Base-by-base conservation (phyloP, 176 grass and related monocot species). In the Pontederia paniculata region DNA sequence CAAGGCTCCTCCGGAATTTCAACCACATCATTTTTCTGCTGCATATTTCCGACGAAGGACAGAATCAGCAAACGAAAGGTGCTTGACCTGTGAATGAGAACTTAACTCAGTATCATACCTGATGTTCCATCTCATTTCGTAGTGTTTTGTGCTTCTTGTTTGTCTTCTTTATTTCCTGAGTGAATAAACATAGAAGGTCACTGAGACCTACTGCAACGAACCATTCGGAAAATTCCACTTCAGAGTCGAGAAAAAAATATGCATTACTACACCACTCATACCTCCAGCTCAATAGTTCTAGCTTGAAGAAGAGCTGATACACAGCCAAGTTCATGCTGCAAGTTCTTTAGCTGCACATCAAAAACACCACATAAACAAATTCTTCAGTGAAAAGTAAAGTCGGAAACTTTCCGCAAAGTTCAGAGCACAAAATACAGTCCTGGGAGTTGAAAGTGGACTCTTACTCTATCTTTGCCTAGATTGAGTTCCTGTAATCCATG, bases 401-500 rank as follows among this genome's bases (percentile, higher is more conserved):
- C n/a, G n/a, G n/a, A n/a, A n/a, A n/a, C n/a, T n/a, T n/a, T n/a
- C n/a, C n/a, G n/a, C n/a, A n/a, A n/a, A n/a, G n/a, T n/a, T n/a
- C n/a, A n/a, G n/a, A n/a, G n/a, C n/a, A n/a, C n/a, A n/a, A n/a
- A n/a, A n/a, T n/a, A n/a, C n/a, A n/a, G n/a, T n/a, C n/a, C n/a
- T n/a, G n/a, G n/a, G n/a, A n/a, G n/a, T n/a, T n/a, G n/a, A n/a
- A n/a, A n/a, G n/a, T n/a, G n/a, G n/a, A 11, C 31, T n/a, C 86
- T 72, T 69, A 89, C 80, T 61, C 62, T 70, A 10, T 89, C 86
- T 78, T 78, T 89, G 2, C 17, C 73, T 15, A 54, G 8, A 44
- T 89, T 95, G 47, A 88, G 57, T 54, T 88, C 89, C 89, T 95
- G 78, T 21, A 74, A 14, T 9, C 54, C 60, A 63, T 31, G 25